phyloP scores from a whole-genome alignment of 345 rosid genomes.

The Acer yangbiense region DNA sequence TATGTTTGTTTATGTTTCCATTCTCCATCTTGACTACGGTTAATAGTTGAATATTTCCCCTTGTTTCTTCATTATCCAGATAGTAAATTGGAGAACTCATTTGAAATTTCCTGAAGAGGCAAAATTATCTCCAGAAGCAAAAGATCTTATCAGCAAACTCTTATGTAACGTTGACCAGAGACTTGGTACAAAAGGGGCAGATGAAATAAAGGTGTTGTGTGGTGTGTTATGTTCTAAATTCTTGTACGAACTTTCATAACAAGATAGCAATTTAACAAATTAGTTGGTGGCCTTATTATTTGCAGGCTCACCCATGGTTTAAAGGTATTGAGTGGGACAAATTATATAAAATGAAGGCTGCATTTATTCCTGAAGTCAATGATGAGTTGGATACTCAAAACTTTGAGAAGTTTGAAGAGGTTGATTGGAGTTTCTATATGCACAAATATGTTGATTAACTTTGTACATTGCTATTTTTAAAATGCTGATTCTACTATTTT shows the following conservation, averaged over 20 bases:
- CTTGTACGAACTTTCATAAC: constrained; percentile 14
- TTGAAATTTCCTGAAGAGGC: constrained; percentile 98
- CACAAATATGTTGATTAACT: constrained; percentile 2
- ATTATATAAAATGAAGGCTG: constrained; percentile 88
- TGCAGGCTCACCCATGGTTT: constrained; percentile 91
- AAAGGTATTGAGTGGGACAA: constrained; percentile 82
- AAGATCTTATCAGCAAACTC: constrained; percentile 84
- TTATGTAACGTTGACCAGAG: constrained; percentile 92
- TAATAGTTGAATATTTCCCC: background rate
- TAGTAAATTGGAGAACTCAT: constrained; percentile 96
- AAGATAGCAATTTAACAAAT: constrained; percentile 17
- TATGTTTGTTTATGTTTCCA: background rate
- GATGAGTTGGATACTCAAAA: constrained; percentile 97
- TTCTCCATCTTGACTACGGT: constrained; percentile 2
- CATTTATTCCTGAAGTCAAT: constrained; percentile 94
- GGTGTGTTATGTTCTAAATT: constrained; percentile 48
- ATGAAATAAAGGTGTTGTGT: constrained; percentile 87
- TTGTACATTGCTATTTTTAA: constrained; percentile 12
- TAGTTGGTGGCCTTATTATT: constrained; percentile 28
- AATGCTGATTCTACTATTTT: constrained; percentile 16
- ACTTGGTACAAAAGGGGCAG: constrained; percentile 87
- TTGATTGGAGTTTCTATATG: constrained; percentile 27
- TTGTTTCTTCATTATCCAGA: constrained; percentile 43
- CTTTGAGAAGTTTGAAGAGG: constrained; percentile 99
- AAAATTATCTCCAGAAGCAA: constrained; percentile 82